Conservation (phyloP, 345 rosid genomes). For the Eucalyptus pauciflora region DNA sequence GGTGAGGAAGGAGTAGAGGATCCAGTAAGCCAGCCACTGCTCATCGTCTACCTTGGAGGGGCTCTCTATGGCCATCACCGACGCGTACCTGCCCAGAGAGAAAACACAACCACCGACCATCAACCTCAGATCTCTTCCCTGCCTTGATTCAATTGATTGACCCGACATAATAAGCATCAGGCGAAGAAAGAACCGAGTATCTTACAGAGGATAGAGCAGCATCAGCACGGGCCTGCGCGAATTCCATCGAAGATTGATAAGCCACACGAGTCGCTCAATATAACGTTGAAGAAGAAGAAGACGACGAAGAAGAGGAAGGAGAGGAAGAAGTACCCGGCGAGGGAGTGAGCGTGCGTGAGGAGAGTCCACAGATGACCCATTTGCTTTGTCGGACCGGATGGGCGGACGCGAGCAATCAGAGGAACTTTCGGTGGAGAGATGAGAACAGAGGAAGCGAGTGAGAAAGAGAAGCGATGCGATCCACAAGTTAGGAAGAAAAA, state of each 20-base stretch:
- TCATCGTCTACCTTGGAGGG: conserved; percentile 21
- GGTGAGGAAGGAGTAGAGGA: conserved; percentile 29
- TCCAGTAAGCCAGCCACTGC: conserved; percentile 49
- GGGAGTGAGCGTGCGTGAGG: background rate
- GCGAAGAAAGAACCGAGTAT: background rate
- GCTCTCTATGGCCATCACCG: conserved; percentile 36
- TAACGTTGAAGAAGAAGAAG: background rate
- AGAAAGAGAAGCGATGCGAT: background rate
- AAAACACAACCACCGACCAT: background rate
- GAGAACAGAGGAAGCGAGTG: background rate
- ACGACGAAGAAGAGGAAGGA: background rate
- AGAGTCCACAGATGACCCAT: conserved; percentile 2
- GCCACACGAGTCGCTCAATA: background rate
- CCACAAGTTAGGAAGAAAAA: background rate
- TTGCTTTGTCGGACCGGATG: background rate
- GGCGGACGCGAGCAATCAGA: background rate
- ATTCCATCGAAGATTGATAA: background rate
- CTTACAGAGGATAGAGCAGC: conserved; percentile 40
- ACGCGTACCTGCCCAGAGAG: conserved; percentile 13
- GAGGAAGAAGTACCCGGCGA: background rate
- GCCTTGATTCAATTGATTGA: background rate
- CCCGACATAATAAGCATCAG: background rate
- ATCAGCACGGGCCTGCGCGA: conserved; percentile 24
- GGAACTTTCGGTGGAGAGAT: background rate
- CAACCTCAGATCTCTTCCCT: background rate